A percentile compares a stretch with the other conserved stretches of the same genome.
Conservation (phyloP, 2,329 filamentous ascomycete species). For the Monosporascus ibericus region DNA sequence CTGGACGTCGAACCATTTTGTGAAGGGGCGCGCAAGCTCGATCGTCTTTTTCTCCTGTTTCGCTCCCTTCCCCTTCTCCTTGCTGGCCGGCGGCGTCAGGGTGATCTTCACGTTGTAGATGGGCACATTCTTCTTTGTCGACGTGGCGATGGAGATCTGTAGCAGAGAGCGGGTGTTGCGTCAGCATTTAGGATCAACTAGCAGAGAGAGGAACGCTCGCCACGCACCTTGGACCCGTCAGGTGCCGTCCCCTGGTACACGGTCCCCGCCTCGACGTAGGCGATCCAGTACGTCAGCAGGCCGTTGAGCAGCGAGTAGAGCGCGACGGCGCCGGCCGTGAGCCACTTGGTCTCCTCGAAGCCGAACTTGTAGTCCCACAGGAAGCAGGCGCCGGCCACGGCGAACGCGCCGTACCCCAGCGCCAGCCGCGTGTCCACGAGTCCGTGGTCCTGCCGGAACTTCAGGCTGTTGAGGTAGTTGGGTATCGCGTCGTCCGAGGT, state of each 20-base stretch:
- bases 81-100: constrained; percentile 32
- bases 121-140: constrained; percentile 72
- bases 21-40: constrained; percentile 59
- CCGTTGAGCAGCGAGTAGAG: constrained; percentile 76
- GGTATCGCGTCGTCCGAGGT: constrained; percentile 91
- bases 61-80: constrained; percentile 33
- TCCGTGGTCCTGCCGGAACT: constrained; percentile 74
- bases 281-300: constrained; percentile 75
- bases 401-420: constrained; percentile 77
- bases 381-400: constrained; percentile 77
- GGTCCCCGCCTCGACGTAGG: constrained; percentile 71
- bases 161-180: not conserved
- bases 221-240: constrained; percentile 41
- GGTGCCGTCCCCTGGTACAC: constrained; percentile 70
- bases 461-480: constrained; percentile 86
- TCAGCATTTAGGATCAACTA: no score
- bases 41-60: constrained; percentile 35
- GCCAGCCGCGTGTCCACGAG: constrained; percentile 77
- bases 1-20: constrained; percentile 67
- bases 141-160: constrained; percentile 68
- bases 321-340: constrained; percentile 72
- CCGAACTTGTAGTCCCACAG: constrained; percentile 86
- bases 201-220: no score
- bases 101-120: constrained; percentile 71
- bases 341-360: constrained; percentile 79